Percentiles rank a stretch among this genome's conserved stretches.
Conservation (phyloP, 345 rosid species). For the Moricandia arvensis region DNA sequence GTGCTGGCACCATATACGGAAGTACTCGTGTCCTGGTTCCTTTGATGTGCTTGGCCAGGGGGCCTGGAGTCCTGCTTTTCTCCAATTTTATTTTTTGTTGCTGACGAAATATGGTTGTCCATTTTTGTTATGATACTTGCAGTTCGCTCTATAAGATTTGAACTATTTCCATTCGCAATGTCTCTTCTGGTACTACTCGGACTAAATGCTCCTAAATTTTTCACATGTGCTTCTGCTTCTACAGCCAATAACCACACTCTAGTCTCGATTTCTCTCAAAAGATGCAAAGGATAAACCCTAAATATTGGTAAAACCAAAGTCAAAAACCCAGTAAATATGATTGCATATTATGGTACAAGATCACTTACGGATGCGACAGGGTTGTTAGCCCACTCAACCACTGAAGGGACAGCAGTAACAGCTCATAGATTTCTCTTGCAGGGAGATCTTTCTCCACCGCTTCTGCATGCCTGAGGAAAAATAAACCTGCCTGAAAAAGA, state of each 20-base stretch:
- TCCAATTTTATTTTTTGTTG: slow-evolving; percentile 52
- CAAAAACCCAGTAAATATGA: slow-evolving; percentile 17
- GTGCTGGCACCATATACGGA: slow-evolving; percentile 46
- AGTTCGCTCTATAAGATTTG: slow-evolving; percentile 76
- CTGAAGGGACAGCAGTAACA: slow-evolving; percentile 86
- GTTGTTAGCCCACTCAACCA: slow-evolving; percentile 97
- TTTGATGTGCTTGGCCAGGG: slow-evolving; percentile 47
- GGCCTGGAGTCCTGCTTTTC: slow-evolving; percentile 71
- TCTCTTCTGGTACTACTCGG: slow-evolving; percentile 44
- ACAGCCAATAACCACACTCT: slow-evolving; percentile 97
- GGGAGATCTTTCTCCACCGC: slow-evolving; percentile 95
- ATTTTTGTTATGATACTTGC: slow-evolving; percentile 83
- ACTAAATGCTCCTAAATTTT: slow-evolving; percentile 62
- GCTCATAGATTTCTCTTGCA: slow-evolving; percentile 82
- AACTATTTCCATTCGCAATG: slow-evolving; percentile 45
- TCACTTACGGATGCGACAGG: slow-evolving; percentile 72
- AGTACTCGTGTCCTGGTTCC: slow-evolving; percentile 62
- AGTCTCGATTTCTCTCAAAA: slow-evolving; percentile 94
- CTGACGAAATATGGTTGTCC: slow-evolving; percentile 82
- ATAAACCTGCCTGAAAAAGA: slow-evolving; percentile 76
- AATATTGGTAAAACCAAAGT: slow-evolving; percentile 24
- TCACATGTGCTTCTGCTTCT: slow-evolving; percentile 88
- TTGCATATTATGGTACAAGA: slow-evolving; percentile 16
- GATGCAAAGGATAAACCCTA: slow-evolving; percentile 92
- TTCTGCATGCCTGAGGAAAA: slow-evolving; percentile 96